Evolutionary conservation across 768 basidiomycete species (phyloP).

Genomic region (Suillus placidus): DNA sequence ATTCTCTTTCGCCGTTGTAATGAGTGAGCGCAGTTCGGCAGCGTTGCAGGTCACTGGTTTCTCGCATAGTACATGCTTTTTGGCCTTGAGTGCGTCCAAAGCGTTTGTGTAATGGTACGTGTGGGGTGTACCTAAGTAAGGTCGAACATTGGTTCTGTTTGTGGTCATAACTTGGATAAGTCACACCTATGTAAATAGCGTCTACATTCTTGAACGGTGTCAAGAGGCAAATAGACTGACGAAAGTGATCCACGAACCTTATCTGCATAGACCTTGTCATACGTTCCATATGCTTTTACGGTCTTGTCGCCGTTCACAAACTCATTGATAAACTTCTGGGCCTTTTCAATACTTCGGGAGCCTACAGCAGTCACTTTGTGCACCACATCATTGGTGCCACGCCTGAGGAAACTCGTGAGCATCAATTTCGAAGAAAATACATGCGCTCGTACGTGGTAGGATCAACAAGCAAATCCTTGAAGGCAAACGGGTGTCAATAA

Average conservation of each 20-base stretch:
- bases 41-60: constrained; percentile 57
- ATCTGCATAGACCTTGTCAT: constrained; percentile 48
- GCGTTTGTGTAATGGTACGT: constrained; percentile 54
- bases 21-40: constrained; percentile 47
- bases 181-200: constrained; percentile 50
- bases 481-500: background rate
- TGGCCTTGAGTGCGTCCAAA: constrained; percentile 46
- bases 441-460: constrained; percentile 41
- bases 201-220: constrained; percentile 41
- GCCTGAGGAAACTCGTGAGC: constrained; percentile 24
- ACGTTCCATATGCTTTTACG: constrained; percentile 47
- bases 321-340: constrained; percentile 45
- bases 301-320: constrained; percentile 33
- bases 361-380: constrained; percentile 49
- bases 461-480: constrained; percentile 49
- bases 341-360: constrained; percentile 49
- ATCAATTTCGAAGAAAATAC: constrained; percentile 13
- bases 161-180: background rate
- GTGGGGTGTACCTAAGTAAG: constrained; percentile 49
- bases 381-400: constrained; percentile 38
- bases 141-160: background rate
- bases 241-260: constrained; percentile 31
- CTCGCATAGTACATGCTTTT: constrained; percentile 59
- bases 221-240: background rate
- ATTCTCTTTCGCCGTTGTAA: constrained; percentile 49